Evolutionary conservation across 805 yeast species (phyloP), one percentile per base, ranked within the genome.

Genomic region (Saccharomycopsis vini): DNA sequence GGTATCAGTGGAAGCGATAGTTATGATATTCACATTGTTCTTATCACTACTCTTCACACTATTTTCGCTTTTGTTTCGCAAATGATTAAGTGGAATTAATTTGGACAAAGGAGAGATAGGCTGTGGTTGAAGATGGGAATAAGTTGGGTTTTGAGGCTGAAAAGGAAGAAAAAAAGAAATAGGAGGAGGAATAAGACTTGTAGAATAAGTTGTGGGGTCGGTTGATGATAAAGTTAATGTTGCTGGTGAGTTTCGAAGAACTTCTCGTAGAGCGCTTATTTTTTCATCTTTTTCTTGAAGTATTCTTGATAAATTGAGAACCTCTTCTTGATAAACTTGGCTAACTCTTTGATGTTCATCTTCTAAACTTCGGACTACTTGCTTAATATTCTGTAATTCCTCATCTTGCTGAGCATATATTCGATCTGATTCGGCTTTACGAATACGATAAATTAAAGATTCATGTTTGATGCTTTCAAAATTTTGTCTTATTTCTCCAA

Each of bases 271-370:
- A n/a, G n/a, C n/a, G n/a, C n/a, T n/a, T n/a, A n/a, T n/a, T n/a
- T n/a, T n/a, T n/a, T n/a, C n/a, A n/a, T 85, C 92, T 55, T 89
- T 71, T 57, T 73, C 75, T 56, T 86, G 95, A 52, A 90, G 71
- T 59, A 87, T 95, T 50, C 80, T 77, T 62, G 90, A 87, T 62
- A 90, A 72, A 54, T 90, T 72, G 59, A 77, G 68, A 44, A 92
- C 82, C 64, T 90, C 97, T 56, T 84, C 94, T 62, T 90, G 97
- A 63, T 90, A 42, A 39, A 89, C 88, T 58, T 90, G 97, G 66
- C 90, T 89, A 73, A 90, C 84, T 60, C 86, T 84, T 54, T 95
- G 74, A 67, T 90, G 97, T 32, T 95, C 89, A 73, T 81, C 75
- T 62, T 90, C 97, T 56, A 90, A 73, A 60, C 90, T 97, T 59